A percentile compares a stretch with the other conserved stretches of the same genome.
phyloP scores from a whole-genome alignment of 768 basidiomycete genomes.

The Suillus clintonianus region DNA sequence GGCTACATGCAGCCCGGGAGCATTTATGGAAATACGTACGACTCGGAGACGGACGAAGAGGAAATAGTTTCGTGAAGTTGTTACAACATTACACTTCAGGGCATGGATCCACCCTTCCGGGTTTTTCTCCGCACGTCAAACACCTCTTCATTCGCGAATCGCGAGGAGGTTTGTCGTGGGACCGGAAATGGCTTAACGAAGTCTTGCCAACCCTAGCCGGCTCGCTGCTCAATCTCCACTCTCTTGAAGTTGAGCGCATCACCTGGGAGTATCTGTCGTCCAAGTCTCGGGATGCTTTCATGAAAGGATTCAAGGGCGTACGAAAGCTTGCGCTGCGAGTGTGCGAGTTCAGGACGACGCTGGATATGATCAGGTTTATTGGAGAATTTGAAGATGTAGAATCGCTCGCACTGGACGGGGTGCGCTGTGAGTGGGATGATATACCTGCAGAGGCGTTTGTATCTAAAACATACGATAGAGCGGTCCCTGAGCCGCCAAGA shows the following conservation, averaged over 20 bases:
- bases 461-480: slow-evolving; percentile 1
- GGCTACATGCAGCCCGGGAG: slow-evolving; percentile 25
- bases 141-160: slow-evolving; percentile 30
- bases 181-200: slow-evolving; percentile 34
- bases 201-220: slow-evolving; percentile 24
- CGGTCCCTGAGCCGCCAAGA: slow-evolving; percentile 16
- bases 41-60: slow-evolving; percentile 17
- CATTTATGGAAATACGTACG: slow-evolving; percentile 25
- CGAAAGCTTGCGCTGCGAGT: slow-evolving; percentile 22
- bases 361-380: slow-evolving; percentile 29
- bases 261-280: slow-evolving; percentile 35
- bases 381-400: slow-evolving; percentile 29
- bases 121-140: slow-evolving; percentile 54
- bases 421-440: slow-evolving; percentile 18
- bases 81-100: slow-evolving; percentile 17
- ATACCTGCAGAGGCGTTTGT: not conserved
- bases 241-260: slow-evolving; percentile 29
- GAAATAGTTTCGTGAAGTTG: slow-evolving; percentile 21
- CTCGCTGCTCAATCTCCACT: slow-evolving; percentile 21
- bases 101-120: slow-evolving; percentile 45
- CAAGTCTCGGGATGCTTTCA: slow-evolving; percentile 24
- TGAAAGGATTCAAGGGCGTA: slow-evolving; percentile 22
- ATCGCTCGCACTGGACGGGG: slow-evolving; percentile 28
- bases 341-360: slow-evolving; percentile 26
- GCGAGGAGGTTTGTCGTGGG: slow-evolving; percentile 30